Evolutionary conservation across 1,284 basidiomycete genomes (phyloP), one percentile per base, ranked within the genome.

Genomic region (Cryptococcus deneoformans): DNA sequence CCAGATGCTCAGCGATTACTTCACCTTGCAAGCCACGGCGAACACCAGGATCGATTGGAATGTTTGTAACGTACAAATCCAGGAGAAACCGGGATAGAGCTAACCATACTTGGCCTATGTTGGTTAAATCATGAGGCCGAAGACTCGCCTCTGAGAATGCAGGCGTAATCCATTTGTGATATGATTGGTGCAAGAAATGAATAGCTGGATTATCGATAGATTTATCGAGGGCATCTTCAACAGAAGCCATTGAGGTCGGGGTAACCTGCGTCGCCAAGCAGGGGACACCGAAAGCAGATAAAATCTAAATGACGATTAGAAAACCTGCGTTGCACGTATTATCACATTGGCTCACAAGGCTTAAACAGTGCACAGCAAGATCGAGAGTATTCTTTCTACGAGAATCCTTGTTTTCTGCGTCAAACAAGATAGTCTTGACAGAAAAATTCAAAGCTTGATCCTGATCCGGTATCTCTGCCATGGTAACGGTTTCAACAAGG

Each of bases 21-120:
- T 81, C 77, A 5, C 76, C 75, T 0, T 82, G 79, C 40, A 83
- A 84, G 47, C 81, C 82, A 52, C 86, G 82, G 38, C 88, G 82
- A 16, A 86, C 86, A 12, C 88, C 85, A 8, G 95, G 95, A 73
- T 99, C 96, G 53, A 98, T 79, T 1, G 94, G 92, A 4, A 87
- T 80, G 69, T 91, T 85, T 0, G 96, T 93, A 49, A 98, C 82
- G 70, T 89, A 89, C n/a, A 95, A 48, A 39, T 71, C 69, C 44
- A 76, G 57, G 1, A 74, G 50, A 55, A 72, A 64, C 1, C 59
- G 62, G 4, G 86, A 84, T 35, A 90, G 71, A 0, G 81, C 82
- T 45, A 93, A 79, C 86, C 87, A 96, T 7, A 73, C 42, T 6
- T 56, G 48, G 78, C 83, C 54, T 6, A 73, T 52, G 14, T 29